Evolutionary conservation across 169 alveolate genomes (phyloP).

Genomic region (Ichthyophthirius multifiliis): DNA sequence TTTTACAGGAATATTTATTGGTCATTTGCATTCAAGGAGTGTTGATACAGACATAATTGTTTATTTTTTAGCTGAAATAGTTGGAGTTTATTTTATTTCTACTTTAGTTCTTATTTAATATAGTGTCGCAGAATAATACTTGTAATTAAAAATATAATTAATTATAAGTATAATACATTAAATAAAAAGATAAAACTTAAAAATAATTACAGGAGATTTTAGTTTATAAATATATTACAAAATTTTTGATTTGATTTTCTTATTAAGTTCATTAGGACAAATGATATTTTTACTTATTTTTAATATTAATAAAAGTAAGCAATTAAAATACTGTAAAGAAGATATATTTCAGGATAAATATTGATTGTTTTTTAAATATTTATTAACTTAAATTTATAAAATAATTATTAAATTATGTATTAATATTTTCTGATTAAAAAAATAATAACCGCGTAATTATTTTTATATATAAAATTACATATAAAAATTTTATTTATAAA

Average conservation of each 20-base stretch:
- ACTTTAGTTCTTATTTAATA: conserved; percentile 17
- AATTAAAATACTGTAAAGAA: neutral
- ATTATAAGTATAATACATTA: neutral
- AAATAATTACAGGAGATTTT: conserved; percentile 9
- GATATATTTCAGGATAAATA: too few species aligned
- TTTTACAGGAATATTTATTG: conserved; percentile 19
- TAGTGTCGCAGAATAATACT: conserved; percentile 26
- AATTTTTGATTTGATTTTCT: conserved; percentile 22
- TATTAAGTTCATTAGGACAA: neutral
- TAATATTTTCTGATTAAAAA: too few species aligned
- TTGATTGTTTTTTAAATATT: too few species aligned
- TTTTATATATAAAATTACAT: too few species aligned
- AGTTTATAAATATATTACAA: conserved; percentile 19
- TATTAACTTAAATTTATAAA: too few species aligned
- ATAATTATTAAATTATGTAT: too few species aligned
- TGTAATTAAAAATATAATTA: neutral
- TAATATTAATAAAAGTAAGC: neutral
- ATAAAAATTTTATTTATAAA: too few species aligned
- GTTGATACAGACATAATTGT: conserved; percentile 25
- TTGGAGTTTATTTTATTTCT: conserved; percentile 42
- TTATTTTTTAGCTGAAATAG: conserved; percentile 19
- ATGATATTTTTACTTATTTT: neutral
- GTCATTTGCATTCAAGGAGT: neutral
- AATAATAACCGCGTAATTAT: too few species aligned
- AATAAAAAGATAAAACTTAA: conserved; percentile 16